These are phyloP conservation scores for Austroboletus rostrupii DNA, from an alignment of 1,284 basidiomycete genomes.

Conservation along the genomic window DNA sequence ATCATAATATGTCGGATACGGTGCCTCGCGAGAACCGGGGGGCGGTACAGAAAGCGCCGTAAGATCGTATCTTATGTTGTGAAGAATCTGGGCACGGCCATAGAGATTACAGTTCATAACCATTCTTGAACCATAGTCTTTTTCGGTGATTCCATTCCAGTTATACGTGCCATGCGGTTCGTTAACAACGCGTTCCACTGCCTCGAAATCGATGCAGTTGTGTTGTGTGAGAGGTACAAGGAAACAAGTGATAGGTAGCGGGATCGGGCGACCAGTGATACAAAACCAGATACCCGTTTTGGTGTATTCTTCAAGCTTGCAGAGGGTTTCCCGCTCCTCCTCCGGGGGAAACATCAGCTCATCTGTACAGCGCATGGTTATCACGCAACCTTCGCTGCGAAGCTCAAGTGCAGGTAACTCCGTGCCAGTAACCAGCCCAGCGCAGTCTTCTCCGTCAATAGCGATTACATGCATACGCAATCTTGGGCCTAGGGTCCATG, in stretches of 20 bases:
- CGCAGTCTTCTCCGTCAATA: slow-evolving; percentile 44
- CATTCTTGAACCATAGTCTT: slow-evolving; percentile 44
- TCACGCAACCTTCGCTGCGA: slow-evolving; percentile 29
- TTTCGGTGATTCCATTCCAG: slow-evolving; percentile 50
- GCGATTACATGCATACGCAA: slow-evolving; percentile 60
- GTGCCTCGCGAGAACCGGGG: slow-evolving; percentile 45
- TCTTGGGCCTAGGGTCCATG: slow-evolving; percentile 56
- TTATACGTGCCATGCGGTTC: slow-evolving; percentile 49
- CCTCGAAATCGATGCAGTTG: slow-evolving; percentile 50
- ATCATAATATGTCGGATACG: slow-evolving; percentile 51
- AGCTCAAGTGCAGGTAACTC: slow-evolving; percentile 46
- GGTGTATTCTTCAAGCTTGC: slow-evolving; percentile 60
- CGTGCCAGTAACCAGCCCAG: slow-evolving; percentile 62
- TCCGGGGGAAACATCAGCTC: slow-evolving; percentile 40
- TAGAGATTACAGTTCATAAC: slow-evolving; percentile 52
- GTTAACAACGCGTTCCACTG: slow-evolving; percentile 46
- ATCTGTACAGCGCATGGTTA: slow-evolving; percentile 39
- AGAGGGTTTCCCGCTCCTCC: slow-evolving; percentile 42
- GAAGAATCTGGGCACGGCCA: slow-evolving; percentile 55
- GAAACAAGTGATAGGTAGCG: slow-evolving; percentile 50
- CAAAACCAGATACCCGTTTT: slow-evolving; percentile 58
- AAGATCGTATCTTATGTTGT: slow-evolving; percentile 57
- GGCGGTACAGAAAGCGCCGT: slow-evolving; percentile 55
- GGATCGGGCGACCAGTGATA: slow-evolving; percentile 54
- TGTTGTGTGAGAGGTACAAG: slow-evolving; percentile 55